phyloP scores from a whole-genome alignment of 169 alveolate species.

The Condylostoma magnum region DNA sequence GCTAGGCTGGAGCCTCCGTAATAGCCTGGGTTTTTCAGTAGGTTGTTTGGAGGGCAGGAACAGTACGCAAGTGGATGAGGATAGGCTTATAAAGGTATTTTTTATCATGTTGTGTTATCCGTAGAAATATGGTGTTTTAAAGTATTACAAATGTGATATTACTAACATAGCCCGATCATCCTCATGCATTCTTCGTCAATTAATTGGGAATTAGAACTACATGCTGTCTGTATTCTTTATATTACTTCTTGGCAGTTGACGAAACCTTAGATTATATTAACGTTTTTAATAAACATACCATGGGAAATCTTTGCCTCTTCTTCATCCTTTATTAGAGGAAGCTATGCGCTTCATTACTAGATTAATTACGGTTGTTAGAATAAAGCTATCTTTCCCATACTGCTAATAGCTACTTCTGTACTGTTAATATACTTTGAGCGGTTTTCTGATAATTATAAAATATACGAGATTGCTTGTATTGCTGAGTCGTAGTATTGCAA shows the following conservation, averaged over 20 bases:
- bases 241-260: too few species aligned
- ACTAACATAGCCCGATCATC: too few species aligned
- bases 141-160: too few species aligned
- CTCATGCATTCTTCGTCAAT: too few species aligned
- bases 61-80: too few species aligned
- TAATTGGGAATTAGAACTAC: too few species aligned
- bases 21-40: not conserved
- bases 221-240: too few species aligned
- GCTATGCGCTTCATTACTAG: slow-evolving; percentile 3
- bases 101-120: too few species aligned
- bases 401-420: slow-evolving; percentile 21
- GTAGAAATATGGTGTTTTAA: too few species aligned
- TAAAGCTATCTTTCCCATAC: slow-evolving; percentile 20
- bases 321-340: slow-evolving; percentile 39
- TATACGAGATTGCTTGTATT: not conserved
- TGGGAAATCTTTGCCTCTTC: slow-evolving; percentile 46
- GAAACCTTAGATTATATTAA: too few species aligned
- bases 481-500: not conserved
- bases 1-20: not conserved
- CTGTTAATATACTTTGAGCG: not conserved
- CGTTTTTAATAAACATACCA: slow-evolving; percentile 24
- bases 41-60: not conserved
- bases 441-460: not conserved
- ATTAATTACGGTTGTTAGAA: not conserved
- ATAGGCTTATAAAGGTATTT: too few species aligned